Conservation (phyloP, 176 grass and related monocot genomes). For the Oryza meyeriana region DNA sequence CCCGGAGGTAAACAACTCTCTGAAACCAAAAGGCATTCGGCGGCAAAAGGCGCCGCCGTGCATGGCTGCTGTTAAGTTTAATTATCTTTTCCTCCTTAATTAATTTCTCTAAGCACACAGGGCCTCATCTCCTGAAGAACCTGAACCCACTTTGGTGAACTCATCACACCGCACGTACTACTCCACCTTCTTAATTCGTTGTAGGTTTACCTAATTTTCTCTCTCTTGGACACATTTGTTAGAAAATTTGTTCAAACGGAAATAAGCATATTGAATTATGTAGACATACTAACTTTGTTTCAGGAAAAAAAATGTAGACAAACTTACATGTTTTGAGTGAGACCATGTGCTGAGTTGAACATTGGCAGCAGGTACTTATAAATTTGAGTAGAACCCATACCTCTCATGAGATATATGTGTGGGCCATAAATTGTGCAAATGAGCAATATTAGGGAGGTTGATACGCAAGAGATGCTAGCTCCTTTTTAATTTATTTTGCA, state of each 20-base stretch:
- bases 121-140: not conserved
- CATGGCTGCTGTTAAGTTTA: not conserved
- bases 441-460: slow-evolving; percentile 3
- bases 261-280: too few relatives aligned
- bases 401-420: slow-evolving; percentile 16
- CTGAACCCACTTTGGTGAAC: slow-evolving; percentile 20
- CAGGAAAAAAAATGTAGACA: not conserved
- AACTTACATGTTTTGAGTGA: not conserved
- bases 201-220: not conserved
- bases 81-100: not conserved
- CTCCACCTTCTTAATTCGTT: slow-evolving; percentile 11
- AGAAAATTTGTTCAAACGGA: not conserved
- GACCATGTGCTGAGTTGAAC: not conserved
- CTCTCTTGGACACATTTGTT: not conserved
- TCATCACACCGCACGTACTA: not conserved
- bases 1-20: not conserved
- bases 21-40: slow-evolving; percentile 34
- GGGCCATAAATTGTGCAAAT: slow-evolving; percentile 24
- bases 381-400: not conserved
- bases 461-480: slow-evolving; percentile 26
- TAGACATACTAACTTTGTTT: too few relatives aligned
- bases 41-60: slow-evolving; percentile 31
- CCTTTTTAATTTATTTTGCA: not conserved
- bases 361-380: not conserved
- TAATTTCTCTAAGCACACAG: not conserved